Percentiles rank a stretch among this genome's conserved stretches.
Evolutionary conservation across 2,329 filamentous ascomycete species (phyloP).

Genomic region (Pyrenophora teres): DNA sequence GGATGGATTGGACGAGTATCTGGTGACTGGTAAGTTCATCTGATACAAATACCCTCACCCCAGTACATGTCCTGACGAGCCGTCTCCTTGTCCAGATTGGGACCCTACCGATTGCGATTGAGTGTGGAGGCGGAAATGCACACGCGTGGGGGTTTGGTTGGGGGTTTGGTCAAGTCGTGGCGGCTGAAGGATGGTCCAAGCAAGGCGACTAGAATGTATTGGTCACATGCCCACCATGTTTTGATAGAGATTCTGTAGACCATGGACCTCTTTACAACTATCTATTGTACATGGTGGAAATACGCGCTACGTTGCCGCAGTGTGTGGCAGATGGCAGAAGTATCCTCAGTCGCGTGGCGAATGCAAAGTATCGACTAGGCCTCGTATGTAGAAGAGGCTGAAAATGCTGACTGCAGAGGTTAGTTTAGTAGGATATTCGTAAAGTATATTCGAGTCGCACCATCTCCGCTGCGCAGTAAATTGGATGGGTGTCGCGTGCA

Average conservation of each 20-base stretch:
- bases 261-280: too few species aligned
- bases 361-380: too few species aligned
- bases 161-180: conserved; percentile 24
- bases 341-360: too few species aligned
- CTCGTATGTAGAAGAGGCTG: too few species aligned
- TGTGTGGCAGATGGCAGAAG: too few species aligned
- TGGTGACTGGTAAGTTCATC: conserved; percentile 61
- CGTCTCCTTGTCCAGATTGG: conserved; percentile 44
- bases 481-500: conserved; percentile 1
- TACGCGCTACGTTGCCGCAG: too few species aligned
- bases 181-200: background rate
- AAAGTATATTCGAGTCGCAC: background rate
- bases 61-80: too few species aligned
- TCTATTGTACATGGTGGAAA: too few species aligned
- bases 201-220: background rate
- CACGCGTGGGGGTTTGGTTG: conserved; percentile 17
- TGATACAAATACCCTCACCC: background rate
- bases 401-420: too few species aligned
- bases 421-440: too few species aligned
- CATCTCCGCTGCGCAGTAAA: conserved; percentile 6
- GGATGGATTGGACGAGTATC: conserved; percentile 70
- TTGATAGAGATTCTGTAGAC: too few species aligned
- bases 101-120: conserved; percentile 52
- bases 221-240: too few species aligned
- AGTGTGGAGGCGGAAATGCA: conserved; percentile 21